Evolutionary conservation across 1,284 basidiomycete species (phyloP), one percentile per base, ranked within the genome.

Genomic region (Boletus semigastroideus): DNA sequence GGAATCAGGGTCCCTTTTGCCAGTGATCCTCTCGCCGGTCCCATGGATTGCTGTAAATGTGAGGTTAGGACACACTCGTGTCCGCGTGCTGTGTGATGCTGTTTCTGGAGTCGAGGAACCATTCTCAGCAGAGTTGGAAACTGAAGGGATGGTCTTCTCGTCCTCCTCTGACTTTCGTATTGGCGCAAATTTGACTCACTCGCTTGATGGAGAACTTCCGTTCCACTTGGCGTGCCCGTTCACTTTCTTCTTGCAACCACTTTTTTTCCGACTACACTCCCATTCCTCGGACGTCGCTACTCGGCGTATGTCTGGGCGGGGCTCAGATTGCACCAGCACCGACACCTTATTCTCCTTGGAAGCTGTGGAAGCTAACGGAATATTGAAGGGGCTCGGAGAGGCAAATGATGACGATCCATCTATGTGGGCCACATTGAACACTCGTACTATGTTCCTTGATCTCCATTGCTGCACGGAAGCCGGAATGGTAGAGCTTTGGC

Each of bases 401-500:
- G 70, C 81, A 31, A 69, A 71, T 36, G 79, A 81, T 43, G 76
- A 78, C 36, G 63, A 67, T 34, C 72, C 72, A 30, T 67, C 67
- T 25, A 61, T 77, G 31, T 36, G 44, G 27, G 42, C 57, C 13
- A 69, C 74, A n/a, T 61, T 89, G 37, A 77, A 84, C 53, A 60
- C 71, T 20, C 65, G 72, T 7, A 83, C 88, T 0, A 52, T 79
- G 13, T 75, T 81, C 34, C 59, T 78, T 1, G 77, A 85, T 40
- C 57, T 84, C 25, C 76, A 79, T 52, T 65, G 78, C 34, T 73
- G 75, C 11, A 74, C 83, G 9, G 88, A 92, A 57, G 79, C 80
- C 5, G 67, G 90, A 19, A 80, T 82, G 43, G 51, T 89, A 42
- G 87, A 92, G 63, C 68, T 92, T 11, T 92, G 89, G 87, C 81